Evolutionary conservation across 306 rosid species (phyloP).

Genomic region (Cucurbita argyrosperma): DNA sequence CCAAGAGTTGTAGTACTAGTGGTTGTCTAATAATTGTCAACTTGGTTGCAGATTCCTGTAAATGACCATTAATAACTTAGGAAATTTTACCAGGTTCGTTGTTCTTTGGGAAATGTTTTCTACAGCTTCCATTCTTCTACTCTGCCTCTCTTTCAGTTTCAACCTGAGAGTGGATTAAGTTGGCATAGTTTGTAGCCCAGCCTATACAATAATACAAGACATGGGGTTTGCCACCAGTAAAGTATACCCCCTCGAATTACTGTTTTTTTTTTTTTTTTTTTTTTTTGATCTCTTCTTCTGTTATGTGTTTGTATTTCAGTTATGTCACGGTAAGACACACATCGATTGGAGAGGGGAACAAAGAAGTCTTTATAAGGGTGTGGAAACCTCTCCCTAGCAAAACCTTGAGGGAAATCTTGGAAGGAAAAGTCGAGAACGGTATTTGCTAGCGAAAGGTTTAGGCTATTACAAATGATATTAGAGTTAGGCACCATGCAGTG

Average conservation of each 20-base stretch:
- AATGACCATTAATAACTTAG: neutral
- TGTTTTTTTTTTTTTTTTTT: neutral
- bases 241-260: neutral
- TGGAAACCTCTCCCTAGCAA: no score
- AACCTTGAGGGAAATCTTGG: no score
- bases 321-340: neutral
- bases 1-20: neutral
- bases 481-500: no score
- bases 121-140: neutral
- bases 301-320: neutral
- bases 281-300: neutral
- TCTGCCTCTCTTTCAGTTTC: neutral
- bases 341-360: neutral
- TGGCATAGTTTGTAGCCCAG: neutral
- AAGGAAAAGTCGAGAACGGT: no score
- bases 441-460: no score
- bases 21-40: neutral
- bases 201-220: neutral
- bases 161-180: neutral
- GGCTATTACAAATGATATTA: no score
- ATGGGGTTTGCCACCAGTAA: constrained; percentile 1
- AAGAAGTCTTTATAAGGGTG: no score
- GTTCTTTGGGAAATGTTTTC: neutral
- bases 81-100: neutral
- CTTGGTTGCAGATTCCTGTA: neutral